Percentiles rank a stretch among this genome's conserved stretches.
phyloP scores from a whole-genome alignment of 1,139 yeast genomes.

The Pichia sp. region DNA sequence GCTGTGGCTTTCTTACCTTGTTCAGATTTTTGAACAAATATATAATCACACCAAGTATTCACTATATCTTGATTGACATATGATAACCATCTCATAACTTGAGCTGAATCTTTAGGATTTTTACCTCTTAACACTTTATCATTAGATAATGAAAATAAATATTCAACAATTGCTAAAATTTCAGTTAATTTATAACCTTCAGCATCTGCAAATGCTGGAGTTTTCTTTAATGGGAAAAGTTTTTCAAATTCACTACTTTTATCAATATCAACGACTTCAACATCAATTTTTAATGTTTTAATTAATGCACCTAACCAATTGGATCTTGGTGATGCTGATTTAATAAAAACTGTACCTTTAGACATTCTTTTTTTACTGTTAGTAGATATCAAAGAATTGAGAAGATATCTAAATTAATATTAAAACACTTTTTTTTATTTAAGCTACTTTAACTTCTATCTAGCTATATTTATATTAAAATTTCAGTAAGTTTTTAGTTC shows the following conservation, averaged over 20 bases:
- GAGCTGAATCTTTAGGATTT: conserved; percentile 25
- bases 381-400: too few relatives aligned
- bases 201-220: conserved; percentile 29
- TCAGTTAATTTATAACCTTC: conserved; percentile 26
- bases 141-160: conserved; percentile 22
- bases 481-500: too few relatives aligned
- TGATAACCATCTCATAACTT: conserved; percentile 28
- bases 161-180: conserved; percentile 26
- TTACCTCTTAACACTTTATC: conserved; percentile 17
- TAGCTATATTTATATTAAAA: too few relatives aligned
- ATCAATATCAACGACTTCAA: conserved; percentile 29
- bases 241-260: neutral
- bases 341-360: conserved; percentile 17
- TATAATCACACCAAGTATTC: conserved; percentile 3
- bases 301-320: conserved; percentile 17
- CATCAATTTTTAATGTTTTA: conserved; percentile 33
- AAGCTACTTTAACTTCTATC: too few relatives aligned
- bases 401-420: too few relatives aligned
- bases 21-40: conserved; percentile 2
- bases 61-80: conserved; percentile 26
- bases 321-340: conserved; percentile 20
- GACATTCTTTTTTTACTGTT: conserved; percentile 12
- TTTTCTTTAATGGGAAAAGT: conserved; percentile 26
- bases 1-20: conserved; percentile 3
- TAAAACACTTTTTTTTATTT: too few relatives aligned